Evolutionary conservation across 2,329 filamentous ascomycete genomes (phyloP).

Genomic region (Talaromyces amestolkiae): DNA sequence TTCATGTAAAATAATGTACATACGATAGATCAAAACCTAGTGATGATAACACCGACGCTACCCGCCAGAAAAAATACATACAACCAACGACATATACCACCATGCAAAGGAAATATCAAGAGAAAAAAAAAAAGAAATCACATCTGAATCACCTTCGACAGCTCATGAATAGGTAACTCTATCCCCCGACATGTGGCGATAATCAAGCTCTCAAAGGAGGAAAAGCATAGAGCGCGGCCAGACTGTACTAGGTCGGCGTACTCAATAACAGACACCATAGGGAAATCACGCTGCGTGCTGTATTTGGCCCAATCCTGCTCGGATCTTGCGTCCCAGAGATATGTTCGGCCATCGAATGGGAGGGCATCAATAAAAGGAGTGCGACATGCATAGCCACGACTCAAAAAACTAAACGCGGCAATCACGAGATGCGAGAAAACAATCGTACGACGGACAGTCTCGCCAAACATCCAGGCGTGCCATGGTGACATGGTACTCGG

Average conservation of each 20-base stretch:
- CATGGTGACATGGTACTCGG: slow-evolving; percentile 24
- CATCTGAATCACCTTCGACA: slow-evolving; percentile 1
- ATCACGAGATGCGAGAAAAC: slow-evolving; percentile 30
- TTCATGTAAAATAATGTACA: neutral
- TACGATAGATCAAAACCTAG: neutral
- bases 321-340: slow-evolving; percentile 27
- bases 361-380: slow-evolving; percentile 31
- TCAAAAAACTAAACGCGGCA: slow-evolving; percentile 31
- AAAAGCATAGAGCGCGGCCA: slow-evolving; percentile 23
- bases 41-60: neutral
- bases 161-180: slow-evolving; percentile 12
- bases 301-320: slow-evolving; percentile 18
- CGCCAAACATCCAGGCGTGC: slow-evolving; percentile 19
- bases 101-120: neutral
- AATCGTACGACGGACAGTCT: slow-evolving; percentile 18
- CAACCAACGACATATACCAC: slow-evolving; percentile 1
- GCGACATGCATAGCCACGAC: slow-evolving; percentile 27
- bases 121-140: neutral
- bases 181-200: slow-evolving; percentile 29
- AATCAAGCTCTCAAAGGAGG: slow-evolving; percentile 25
- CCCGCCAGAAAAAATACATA: slow-evolving; percentile 6
- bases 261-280: slow-evolving; percentile 29
- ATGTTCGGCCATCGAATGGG: slow-evolving; percentile 29
- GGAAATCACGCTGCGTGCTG: neutral
- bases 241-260: slow-evolving; percentile 28